phyloP scores from a whole-genome alignment of 2,329 filamentous ascomycete genomes.

The Metarhizium album region DNA sequence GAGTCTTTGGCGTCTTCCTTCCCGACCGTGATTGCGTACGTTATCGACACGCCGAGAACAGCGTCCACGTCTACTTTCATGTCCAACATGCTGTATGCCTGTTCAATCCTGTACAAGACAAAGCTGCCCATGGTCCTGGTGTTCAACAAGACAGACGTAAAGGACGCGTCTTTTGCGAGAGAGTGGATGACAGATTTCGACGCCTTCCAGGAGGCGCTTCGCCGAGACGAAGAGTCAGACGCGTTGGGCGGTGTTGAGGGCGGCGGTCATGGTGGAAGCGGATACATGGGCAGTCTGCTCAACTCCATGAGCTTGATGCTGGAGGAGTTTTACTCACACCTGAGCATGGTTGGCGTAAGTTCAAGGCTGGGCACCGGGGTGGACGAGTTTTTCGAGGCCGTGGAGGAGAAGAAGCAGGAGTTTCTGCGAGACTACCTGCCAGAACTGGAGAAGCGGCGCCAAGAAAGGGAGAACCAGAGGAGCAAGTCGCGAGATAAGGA shows the following conservation, averaged over 20 bases:
- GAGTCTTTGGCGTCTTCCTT: constrained; percentile 89
- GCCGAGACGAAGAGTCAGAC: constrained; percentile 67
- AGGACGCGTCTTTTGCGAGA: constrained; percentile 81
- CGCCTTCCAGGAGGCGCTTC: constrained; percentile 78
- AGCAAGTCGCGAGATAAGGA: constrained; percentile 64
- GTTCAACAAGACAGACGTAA: constrained; percentile 98
- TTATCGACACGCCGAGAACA: constrained; percentile 93
- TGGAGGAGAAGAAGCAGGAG: constrained; percentile 76
- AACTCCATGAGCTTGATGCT: constrained; percentile 98
- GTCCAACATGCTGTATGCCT: constrained; percentile 99
- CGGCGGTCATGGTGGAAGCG: constrained; percentile 60
- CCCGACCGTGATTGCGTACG: constrained; percentile 92
- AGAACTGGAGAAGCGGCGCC: constrained; percentile 69
- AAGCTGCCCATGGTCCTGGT: constrained; percentile 97
- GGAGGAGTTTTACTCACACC: constrained; percentile 92
- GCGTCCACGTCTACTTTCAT: constrained; percentile 94
- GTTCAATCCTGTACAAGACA: constrained; percentile 97
- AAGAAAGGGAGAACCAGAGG: constrained; percentile 68
- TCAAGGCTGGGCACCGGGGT: constrained; percentile 87
- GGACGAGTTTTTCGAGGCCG: constrained; percentile 86
- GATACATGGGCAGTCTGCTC: constrained; percentile 90
- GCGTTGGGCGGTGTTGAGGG: constrained; percentile 65
- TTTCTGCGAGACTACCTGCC: constrained; percentile 87
- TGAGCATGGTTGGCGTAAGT: constrained; percentile 87
- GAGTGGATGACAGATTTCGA: constrained; percentile 99